These are phyloP conservation scores for Penium margaritaceum DNA, from an alignment of 139 green algal species.

Conservation along the genomic window DNA sequence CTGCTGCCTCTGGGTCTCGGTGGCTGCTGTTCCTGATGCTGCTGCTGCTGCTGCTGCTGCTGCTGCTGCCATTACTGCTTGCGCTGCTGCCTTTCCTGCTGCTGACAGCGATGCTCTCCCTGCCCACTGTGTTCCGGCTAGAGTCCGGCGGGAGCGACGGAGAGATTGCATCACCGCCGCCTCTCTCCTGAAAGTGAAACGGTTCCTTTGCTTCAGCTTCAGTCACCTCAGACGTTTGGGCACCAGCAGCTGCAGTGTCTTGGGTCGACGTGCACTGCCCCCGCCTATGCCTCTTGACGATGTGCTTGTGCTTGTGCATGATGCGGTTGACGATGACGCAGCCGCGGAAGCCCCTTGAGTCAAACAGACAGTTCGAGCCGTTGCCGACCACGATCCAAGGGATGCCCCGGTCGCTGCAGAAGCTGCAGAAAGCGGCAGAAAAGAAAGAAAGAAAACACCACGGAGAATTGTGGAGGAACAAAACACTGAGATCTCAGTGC, in stretches of 20 bases:
- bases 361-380: too few species aligned
- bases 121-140: too few species aligned
- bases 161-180: not conserved
- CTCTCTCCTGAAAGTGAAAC: too few species aligned
- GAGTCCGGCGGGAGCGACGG: not conserved
- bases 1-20: too few species aligned
- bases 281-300: too few species aligned
- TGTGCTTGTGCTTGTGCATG: conserved; percentile 13
- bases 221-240: not conserved
- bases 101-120: not conserved
- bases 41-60: not conserved
- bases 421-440: conserved; percentile 35
- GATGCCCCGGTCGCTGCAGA: conserved; percentile 28
- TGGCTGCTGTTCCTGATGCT: not conserved
- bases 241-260: not conserved
- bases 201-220: too few species aligned
- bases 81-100: not conserved
- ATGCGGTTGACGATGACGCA: conserved; percentile 52
- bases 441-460: too few species aligned
- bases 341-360: conserved; percentile 50
- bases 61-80: not conserved
- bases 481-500: too few species aligned
- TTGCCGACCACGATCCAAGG: conserved; percentile 32
- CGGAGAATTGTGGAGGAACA: too few species aligned
- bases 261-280: too few species aligned